These are phyloP conservation scores for Ziziphus jujuba DNA, from an alignment of 306 rosid genomes.

Conservation along the genomic window DNA sequence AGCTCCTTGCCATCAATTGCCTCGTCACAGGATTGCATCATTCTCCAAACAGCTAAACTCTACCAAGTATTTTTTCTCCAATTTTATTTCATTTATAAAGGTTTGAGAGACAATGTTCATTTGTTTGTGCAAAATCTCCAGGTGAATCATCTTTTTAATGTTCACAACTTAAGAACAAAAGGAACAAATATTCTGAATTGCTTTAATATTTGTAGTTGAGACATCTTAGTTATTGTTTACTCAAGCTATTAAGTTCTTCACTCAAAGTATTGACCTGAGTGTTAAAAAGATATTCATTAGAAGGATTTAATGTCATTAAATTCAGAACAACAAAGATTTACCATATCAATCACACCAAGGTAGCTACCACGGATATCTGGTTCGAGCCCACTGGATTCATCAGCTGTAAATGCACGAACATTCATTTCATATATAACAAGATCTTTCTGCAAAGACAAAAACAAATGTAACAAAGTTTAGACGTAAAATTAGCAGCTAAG, in stretches of 20 bases:
- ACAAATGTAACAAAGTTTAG: slow-evolving; percentile 26
- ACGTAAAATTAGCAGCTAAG: slow-evolving; percentile 3
- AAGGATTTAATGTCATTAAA: background rate
- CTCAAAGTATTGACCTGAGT: background rate
- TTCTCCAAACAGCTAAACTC: too few relatives aligned
- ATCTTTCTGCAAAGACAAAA: slow-evolving; percentile 69
- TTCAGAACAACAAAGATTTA: slow-evolving; percentile 31
- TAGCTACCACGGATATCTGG: slow-evolving; percentile 73
- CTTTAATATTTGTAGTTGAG: background rate
- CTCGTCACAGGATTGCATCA: too few relatives aligned
- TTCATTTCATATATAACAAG: slow-evolving; percentile 96
- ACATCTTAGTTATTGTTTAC: background rate
- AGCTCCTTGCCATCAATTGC: background rate
- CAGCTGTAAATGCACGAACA: slow-evolving; percentile 82
- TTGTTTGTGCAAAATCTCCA: too few relatives aligned
- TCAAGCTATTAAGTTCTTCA: slow-evolving; percentile 11
- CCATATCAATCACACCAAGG: slow-evolving; percentile 95
- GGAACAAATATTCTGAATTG: background rate
- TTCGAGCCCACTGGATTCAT: slow-evolving; percentile 81
- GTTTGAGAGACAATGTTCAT: too few relatives aligned
- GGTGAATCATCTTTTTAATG: too few relatives aligned
- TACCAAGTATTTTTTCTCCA: too few relatives aligned
- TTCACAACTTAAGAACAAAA: background rate
- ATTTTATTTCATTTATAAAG: too few relatives aligned
- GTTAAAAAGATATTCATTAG: background rate